Evolutionary conservation across 495 filamentous ascomycete species (phyloP), one percentile per base, ranked within the genome.

Genomic region (Parathielavia appendiculata): DNA sequence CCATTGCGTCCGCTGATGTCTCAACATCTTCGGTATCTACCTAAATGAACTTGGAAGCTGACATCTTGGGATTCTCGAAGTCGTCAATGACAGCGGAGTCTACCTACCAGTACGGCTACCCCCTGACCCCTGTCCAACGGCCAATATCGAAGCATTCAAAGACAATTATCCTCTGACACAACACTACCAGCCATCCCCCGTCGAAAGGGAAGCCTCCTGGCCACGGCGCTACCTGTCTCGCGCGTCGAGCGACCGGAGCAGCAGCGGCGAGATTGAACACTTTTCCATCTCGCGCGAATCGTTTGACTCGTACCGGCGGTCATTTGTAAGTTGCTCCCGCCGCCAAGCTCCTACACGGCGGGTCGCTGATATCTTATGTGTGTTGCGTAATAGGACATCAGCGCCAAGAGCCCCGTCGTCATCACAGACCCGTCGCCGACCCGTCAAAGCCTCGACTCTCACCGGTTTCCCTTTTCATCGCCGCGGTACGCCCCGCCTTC

Each of bases 201-300:
- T 86, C 22, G 93, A 97, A 67, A 90, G 89, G 64, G 88, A 87
- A 66, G 79, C 84, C 58, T 87, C 91, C 65, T 98, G 92, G 95
- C 84, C 84, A 43, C 80, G 79, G 66, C 86, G 86, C 43, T 84
- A 87, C 26, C 84, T 86, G 10, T 83, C 83, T 13, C 81, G 79
- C 62, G 82, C 85, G 1, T 88, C 88, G 9, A 88, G 73, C 62
- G 73, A 86, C 67, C 88, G 81, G 30, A 84, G 81, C 64, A 79
- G 86, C 34, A 12, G 17, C 55, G 79, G 85, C 65, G 88, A 92
- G 57, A 89, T 91, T 66, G 93, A 97, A 66, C 92, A 89, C 22
- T 98, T 98, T 73, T 90, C 87, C 52, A 98, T 98, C 73, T 96
- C 93, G 34, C 85, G 93, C 63, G 93, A 98, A 74, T 96, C 91